Base-by-base conservation (phyloP, 176 grass and related monocot genomes). In the Carex cristatella region DNA sequence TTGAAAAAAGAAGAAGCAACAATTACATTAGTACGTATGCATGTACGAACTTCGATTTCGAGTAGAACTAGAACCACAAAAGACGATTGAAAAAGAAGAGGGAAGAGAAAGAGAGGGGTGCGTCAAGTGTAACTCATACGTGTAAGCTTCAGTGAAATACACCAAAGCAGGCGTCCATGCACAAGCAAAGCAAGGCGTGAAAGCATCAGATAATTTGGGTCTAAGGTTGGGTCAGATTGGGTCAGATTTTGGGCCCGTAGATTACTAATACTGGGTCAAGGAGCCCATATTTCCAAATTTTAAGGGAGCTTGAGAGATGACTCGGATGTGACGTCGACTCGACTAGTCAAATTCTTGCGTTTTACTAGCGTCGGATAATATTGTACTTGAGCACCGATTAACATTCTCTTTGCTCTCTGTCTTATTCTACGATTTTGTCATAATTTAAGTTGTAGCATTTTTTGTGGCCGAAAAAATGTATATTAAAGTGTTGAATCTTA, bases 151-250 rank as follows among this genome's bases (percentile, higher is more conserved):
- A 72, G 38, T 48, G 16, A 8, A 48, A 11, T 48, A 72, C 40
- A 72, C 7, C 16, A 23, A 23, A 19, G 38, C 18, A 72, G 3
- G 19, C 76, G 53, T 79, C 16, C 18, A 18, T 60, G 32, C 51
- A 58, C 53, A 79, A 58, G 76, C 15, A 60, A 79, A 37, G n/a
- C 49, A 79, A 81, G 16, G 58, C 79, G 27, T 61, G 79, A 10
- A 81, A 64, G 79, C 79, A 23, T 81, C 59, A 61, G 15, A 27
- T 61, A 58, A n/a, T 48, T 80, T 61, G 38, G 38, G 69, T 70
- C 38, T 48, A n/a, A 16, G 5, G 37, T 19, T 44, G 16, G 68
- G 37, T 35, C 33, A 35, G 33, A 35, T 35, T 35, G 23, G 23
- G 23, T 10, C 69, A 16, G 69, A 70, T 67, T 46, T 71, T 8